phyloP scores from a whole-genome alignment of 495 filamentous ascomycete species.

The Penicillium desertorum region DNA sequence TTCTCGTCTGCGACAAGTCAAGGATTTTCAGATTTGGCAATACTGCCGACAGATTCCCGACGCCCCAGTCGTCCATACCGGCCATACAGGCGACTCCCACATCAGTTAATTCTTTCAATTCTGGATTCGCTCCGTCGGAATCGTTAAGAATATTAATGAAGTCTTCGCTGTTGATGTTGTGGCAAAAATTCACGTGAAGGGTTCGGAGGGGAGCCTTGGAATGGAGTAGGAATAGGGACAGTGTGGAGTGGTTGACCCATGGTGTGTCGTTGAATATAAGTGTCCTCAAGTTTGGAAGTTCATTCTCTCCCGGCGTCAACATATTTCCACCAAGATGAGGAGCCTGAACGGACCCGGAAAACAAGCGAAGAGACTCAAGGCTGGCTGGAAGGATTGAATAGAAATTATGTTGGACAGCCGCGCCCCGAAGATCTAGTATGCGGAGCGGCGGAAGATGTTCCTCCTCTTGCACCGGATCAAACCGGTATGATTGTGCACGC shows the following conservation, averaged over 20 bases:
- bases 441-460: slow-evolving; percentile 27
- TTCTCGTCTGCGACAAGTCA: slow-evolving; percentile 36
- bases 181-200: slow-evolving; percentile 34
- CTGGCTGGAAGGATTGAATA: slow-evolving; percentile 27
- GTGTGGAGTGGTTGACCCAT: slow-evolving; percentile 22
- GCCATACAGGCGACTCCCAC: slow-evolving; percentile 31
- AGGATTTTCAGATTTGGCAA: slow-evolving; percentile 33
- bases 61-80: slow-evolving; percentile 24
- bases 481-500: slow-evolving; percentile 17
- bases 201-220: slow-evolving; percentile 28
- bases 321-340: not conserved
- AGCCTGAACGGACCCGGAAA: slow-evolving; percentile 24
- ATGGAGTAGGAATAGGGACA: slow-evolving; percentile 22
- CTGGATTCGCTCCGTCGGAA: not conserved
- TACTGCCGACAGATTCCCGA: slow-evolving; percentile 15
- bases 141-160: slow-evolving; percentile 14
- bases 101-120: slow-evolving; percentile 25
- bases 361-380: slow-evolving; percentile 35
- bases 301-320: not conserved
- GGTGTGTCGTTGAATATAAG: slow-evolving; percentile 33
- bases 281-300: slow-evolving; percentile 33
- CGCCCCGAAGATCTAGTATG: slow-evolving; percentile 33
- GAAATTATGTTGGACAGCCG: slow-evolving; percentile 21
- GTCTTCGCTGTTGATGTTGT: slow-evolving; percentile 15
- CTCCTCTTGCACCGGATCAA: slow-evolving; percentile 6